Evolutionary conservation across 2,329 filamentous ascomycete genomes (phyloP).

Genomic region (Alternaria atra): DNA sequence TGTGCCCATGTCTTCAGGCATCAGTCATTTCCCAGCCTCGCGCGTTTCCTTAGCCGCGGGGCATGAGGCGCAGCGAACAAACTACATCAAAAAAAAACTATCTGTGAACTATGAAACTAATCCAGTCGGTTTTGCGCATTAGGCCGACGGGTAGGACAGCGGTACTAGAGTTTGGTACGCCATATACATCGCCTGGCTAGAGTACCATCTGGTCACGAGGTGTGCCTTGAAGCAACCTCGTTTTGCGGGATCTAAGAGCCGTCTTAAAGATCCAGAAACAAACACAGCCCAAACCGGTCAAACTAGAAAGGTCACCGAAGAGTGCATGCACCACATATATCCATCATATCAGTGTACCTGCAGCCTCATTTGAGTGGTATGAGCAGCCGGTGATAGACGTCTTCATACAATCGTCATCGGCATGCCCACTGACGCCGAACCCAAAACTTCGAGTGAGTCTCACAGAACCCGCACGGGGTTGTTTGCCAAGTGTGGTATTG

Average conservation of each 20-base stretch:
- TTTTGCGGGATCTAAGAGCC: background rate
- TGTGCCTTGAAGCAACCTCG: slow-evolving; percentile 7
- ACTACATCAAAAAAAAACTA: slow-evolving; percentile 17
- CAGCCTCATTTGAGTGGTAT: slow-evolving; percentile 27
- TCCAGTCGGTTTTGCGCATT: slow-evolving; percentile 9
- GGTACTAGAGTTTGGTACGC: slow-evolving; percentile 29
- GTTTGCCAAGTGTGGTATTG: slow-evolving; percentile 41
- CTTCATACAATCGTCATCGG: slow-evolving; percentile 28
- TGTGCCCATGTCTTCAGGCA: slow-evolving; percentile 30
- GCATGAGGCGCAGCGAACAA: slow-evolving; percentile 35
- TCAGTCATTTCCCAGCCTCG: slow-evolving; percentile 38
- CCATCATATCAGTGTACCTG: background rate
- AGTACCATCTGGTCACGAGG: slow-evolving; percentile 6
- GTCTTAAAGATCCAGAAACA: background rate
- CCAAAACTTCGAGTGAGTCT: slow-evolving; percentile 38
- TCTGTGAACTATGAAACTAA: slow-evolving; percentile 26
- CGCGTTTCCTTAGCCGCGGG: slow-evolving; percentile 16
- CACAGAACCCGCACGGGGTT: slow-evolving; percentile 32
- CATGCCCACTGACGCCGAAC: slow-evolving; percentile 43
- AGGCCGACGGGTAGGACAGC: slow-evolving; percentile 37
- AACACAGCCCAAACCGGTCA: slow-evolving; percentile 30
- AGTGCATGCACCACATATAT: background rate
- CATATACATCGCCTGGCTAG: slow-evolving; percentile 30
- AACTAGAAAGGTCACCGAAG: background rate
- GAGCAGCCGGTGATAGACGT: slow-evolving; percentile 33